Base-by-base conservation (phyloP, 1,284 basidiomycete genomes). In the Cryptococcus sp. region DNA sequence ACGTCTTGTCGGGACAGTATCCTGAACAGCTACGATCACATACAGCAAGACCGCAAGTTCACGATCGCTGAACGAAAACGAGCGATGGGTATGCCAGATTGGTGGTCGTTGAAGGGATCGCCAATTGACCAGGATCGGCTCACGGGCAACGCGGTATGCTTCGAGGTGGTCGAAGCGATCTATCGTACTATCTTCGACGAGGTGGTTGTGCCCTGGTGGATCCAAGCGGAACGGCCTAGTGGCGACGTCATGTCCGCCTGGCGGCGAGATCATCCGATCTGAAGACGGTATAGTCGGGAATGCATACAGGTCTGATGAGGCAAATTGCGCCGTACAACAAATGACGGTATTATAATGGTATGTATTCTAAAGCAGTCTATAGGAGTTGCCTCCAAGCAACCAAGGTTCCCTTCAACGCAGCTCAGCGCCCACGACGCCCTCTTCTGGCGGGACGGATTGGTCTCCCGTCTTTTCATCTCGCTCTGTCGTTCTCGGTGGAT, bases 1-100 rank as follows among this genome's bases (percentile, higher is more conserved):
- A 3, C 8, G 17, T 27, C 25, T n/a, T 48, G n/a, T 10, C 19
- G 8, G 17, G 27, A 8, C 17, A 5, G 20, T 20, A 46, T 38
- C 1, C 35, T 16, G 23, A 41, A 7, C 3, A 25, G 25, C 35
- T 6, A 23, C 25, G n/a, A 20, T 13, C n/a, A n/a, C 35, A 11
- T 15, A 50, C 53, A 68, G 59, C 61, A 66, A 52, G 22, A 61
- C 15, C 60, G 70, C 6, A 60, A 56, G 2, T 63, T 72, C 22
- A 60, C 64, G 0, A 56, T 68, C 2, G 66, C 67, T 4, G 70
- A 72, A 41, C 47, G 70, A 2, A 68, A 67, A 27, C 58, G 70
- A 5, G 52, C 66, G 20, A 64, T 64, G 54, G 70, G 68, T 3
- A 60, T 70, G 20, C 71, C 69, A 3, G 71, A 72, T 48, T 23